Percentiles rank a stretch among this genome's conserved stretches.
These are phyloP conservation scores for Ilex paraguariensis DNA, from an alignment of 305 asterid genomes.

Conservation along the genomic window DNA sequence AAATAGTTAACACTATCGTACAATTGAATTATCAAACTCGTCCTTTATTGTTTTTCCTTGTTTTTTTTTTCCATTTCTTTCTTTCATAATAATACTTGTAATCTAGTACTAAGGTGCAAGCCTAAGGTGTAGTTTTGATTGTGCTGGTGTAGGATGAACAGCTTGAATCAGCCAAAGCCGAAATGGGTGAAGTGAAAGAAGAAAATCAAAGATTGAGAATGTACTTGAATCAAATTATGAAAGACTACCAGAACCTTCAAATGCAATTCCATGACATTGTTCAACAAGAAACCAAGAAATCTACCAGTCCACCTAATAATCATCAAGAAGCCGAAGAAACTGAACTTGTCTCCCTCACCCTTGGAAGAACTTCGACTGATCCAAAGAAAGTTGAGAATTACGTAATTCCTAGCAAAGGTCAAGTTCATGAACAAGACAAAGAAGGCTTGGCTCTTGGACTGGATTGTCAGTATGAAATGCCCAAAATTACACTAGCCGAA, in stretches of 20 bases:
- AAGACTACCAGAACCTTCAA: constrained; percentile 68
- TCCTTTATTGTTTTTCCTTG: neutral
- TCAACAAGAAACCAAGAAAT: constrained; percentile 28
- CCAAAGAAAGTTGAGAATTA: constrained; percentile 22
- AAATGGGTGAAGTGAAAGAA: constrained; percentile 68
- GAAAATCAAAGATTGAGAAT: constrained; percentile 68
- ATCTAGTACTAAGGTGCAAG: neutral
- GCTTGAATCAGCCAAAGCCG: constrained; percentile 59
- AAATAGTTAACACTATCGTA: too few relatives aligned
- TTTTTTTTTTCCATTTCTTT: too few relatives aligned
- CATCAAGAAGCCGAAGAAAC: constrained; percentile 19
- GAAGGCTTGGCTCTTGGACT: constrained; percentile 50
- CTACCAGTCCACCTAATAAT: neutral
- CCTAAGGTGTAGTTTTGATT: neutral
- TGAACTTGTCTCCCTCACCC: constrained; percentile 46
- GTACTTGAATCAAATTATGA: constrained; percentile 51
- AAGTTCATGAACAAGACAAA: constrained; percentile 19
- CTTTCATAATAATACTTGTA: too few relatives aligned
- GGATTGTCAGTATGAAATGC: constrained; percentile 41
- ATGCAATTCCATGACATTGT: constrained; percentile 48
- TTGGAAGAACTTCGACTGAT: constrained; percentile 50
- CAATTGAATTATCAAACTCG: too few relatives aligned
- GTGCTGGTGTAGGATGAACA: constrained; percentile 33
- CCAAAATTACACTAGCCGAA: constrained; percentile 15
- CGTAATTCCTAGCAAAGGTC: constrained; percentile 19